Base-by-base conservation (phyloP, 495 filamentous ascomycete species). In the Penicillium atrosanguineum region DNA sequence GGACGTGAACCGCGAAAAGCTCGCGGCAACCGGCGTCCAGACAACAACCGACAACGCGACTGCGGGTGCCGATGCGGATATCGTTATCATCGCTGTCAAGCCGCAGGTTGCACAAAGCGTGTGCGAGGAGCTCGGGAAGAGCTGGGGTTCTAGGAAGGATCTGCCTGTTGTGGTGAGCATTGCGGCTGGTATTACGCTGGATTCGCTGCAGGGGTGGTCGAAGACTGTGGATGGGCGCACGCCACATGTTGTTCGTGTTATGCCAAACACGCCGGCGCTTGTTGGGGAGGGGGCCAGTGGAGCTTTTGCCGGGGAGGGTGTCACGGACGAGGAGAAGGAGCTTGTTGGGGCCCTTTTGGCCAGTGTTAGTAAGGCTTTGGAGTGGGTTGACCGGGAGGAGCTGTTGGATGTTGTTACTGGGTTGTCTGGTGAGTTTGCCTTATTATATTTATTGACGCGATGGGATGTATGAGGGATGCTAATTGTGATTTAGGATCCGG, bases 41-140 rank as follows among this genome's bases (percentile, higher is more conserved):
- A 85, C 84, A 15, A 90, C 91, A 0, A 74, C 96, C 0, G 92
- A 90, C 58, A 96, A 85, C 55, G 86, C 95, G 57, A 88, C 91
- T 63, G 84, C 91, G 0, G 91, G 89, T n/a, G 91, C 90, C 76
- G 88, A 94, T 25, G 95, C 91, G 83, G 86, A 96, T 64, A 88
- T 96, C 64, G 86, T 85, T 54, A 86, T 86, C 61, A 86, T 90
- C 51, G 86, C 88, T 52, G 83, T 80, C n/a, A 84, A 89, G 65
- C 84, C 80, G 41, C 71, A 90, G 49, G 81, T 95, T 19, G 85
- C 89, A 15, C 92, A 95, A 72, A 85, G 86, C 23, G 93, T 94
- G 5, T 90, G 96, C 50, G 91, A 96, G 79, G 89, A 96, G 79
- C 88, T 87, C 50, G 91, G 89, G 14, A 89, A 90, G 54, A 89